Percentiles rank a stretch among this genome's conserved stretches.
Evolutionary conservation across 1,284 basidiomycete species (phyloP).

Genomic region (Cronartium quercuum): DNA sequence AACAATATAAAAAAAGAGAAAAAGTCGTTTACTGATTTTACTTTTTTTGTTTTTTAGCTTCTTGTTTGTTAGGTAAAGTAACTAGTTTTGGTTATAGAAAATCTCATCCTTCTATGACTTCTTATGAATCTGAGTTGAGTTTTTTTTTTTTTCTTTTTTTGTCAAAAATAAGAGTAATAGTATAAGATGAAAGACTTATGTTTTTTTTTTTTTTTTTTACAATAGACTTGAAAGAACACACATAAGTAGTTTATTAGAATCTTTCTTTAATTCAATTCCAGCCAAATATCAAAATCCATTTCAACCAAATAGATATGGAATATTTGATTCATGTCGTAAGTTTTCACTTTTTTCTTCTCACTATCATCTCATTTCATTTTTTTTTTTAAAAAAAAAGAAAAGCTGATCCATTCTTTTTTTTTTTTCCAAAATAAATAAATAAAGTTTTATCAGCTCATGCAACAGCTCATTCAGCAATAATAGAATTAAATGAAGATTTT

Average conservation of each 20-base stretch:
- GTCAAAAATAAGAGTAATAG: too few relatives aligned
- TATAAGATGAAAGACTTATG: too few relatives aligned
- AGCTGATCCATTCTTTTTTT: too few relatives aligned
- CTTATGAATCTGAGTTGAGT: constrained; percentile 24
- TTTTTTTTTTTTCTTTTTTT: not conserved
- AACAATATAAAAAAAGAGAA: too few relatives aligned
- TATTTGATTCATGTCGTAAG: constrained; percentile 32
- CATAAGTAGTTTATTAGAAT: constrained; percentile 9
- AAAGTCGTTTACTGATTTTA: too few relatives aligned
- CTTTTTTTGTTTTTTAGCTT: too few relatives aligned
- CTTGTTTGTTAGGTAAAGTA: constrained; percentile 21
- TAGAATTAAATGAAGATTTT: constrained; percentile 30
- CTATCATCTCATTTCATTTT: not conserved
- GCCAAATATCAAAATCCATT: constrained; percentile 4
- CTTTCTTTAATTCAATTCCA: constrained; percentile 23
- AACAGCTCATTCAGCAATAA: constrained; percentile 18
- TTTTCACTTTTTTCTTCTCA: not conserved
- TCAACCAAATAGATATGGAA: not conserved
- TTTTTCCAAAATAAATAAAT: too few relatives aligned
- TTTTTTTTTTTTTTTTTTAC: not conserved
- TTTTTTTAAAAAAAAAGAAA: too few relatives aligned
- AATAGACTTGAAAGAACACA: constrained; percentile 3
- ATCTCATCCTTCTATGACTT: constrained; percentile 22
- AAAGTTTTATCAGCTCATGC: constrained; percentile 35
- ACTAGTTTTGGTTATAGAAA: constrained; percentile 15